These are phyloP conservation scores for Monosporascus sp. DNA, from an alignment of 2,329 filamentous ascomycete species.

Conservation along the genomic window DNA sequence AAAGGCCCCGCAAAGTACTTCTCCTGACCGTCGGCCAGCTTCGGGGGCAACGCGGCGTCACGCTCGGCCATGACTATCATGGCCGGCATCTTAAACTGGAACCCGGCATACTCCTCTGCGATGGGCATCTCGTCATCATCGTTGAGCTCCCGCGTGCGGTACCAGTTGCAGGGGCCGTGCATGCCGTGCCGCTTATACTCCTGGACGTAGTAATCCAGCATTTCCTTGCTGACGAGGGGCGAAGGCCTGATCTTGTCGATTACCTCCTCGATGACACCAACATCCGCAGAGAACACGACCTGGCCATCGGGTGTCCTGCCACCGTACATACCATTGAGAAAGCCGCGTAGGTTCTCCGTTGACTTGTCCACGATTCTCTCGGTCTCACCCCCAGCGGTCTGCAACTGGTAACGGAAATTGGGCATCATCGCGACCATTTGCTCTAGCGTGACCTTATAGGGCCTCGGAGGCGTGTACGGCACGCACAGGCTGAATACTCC, in stretches of 20 bases:
- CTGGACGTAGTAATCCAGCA: slow-evolving; percentile 71
- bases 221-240: slow-evolving; percentile 59
- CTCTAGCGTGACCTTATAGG: slow-evolving; percentile 51
- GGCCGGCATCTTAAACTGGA: slow-evolving; percentile 56
- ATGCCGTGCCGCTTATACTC: slow-evolving; percentile 70
- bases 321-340: slow-evolving; percentile 69
- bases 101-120: slow-evolving; percentile 55
- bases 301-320: slow-evolving; percentile 53
- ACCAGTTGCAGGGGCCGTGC: slow-evolving; percentile 83
- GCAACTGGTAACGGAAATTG: slow-evolving; percentile 80
- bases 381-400: slow-evolving; percentile 65
- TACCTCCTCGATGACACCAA: slow-evolving; percentile 61
- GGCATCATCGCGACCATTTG: slow-evolving; percentile 54
- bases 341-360: slow-evolving; percentile 56
- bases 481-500: slow-evolving; percentile 79
- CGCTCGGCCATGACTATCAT: slow-evolving; percentile 69
- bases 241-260: slow-evolving; percentile 52
- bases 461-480: slow-evolving; percentile 56
- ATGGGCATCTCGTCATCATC: slow-evolving; percentile 67
- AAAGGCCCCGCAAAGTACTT: slow-evolving; percentile 55
- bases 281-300: slow-evolving; percentile 49
- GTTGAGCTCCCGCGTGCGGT: slow-evolving; percentile 69
- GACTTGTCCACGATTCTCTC: slow-evolving; percentile 52
- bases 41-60: slow-evolving; percentile 68
- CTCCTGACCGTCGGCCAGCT: slow-evolving; percentile 69